Percentiles rank a stretch among this genome's conserved stretches.
phyloP scores from a whole-genome alignment of 148 eudicot species.

The Vaccinium vitisidaea region DNA sequence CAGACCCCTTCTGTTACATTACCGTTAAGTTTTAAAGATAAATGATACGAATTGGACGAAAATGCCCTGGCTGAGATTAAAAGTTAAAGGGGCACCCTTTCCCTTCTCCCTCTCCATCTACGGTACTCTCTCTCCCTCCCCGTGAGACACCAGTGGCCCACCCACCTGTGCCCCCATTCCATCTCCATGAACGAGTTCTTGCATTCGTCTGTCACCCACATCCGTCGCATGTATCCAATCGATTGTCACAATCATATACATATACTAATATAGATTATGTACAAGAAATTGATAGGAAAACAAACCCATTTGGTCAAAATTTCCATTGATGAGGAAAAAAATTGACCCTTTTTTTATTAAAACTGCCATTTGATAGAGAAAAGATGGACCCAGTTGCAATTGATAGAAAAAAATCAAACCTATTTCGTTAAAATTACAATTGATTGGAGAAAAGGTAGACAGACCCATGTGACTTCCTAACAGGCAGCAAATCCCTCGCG shows the following conservation, averaged over 20 bases:
- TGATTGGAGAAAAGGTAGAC: not conserved
- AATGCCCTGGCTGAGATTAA: too few relatives aligned
- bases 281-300: not conserved
- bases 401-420: not conserved
- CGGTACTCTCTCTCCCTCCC: too few relatives aligned
- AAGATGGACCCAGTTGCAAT: not conserved
- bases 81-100: too few relatives aligned
- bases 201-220: slow-evolving; percentile 88
- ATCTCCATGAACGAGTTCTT: slow-evolving; percentile 95
- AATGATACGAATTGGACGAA: too few relatives aligned
- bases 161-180: slow-evolving; percentile 67
- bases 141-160: too few relatives aligned
- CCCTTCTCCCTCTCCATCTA: too few relatives aligned
- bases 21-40: too few relatives aligned
- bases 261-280: not conserved
- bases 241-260: slow-evolving; percentile 7
- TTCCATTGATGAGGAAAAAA: not conserved
- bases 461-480: too few relatives aligned
- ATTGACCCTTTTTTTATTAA: not conserved
- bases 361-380: not conserved
- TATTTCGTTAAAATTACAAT: not conserved
- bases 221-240: slow-evolving; percentile 31
- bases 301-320: not conserved
- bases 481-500: too few relatives aligned
- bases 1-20: too few relatives aligned